Base-by-base conservation (phyloP, 805 yeast genomes). In the Hyphopichia homilentoma region DNA sequence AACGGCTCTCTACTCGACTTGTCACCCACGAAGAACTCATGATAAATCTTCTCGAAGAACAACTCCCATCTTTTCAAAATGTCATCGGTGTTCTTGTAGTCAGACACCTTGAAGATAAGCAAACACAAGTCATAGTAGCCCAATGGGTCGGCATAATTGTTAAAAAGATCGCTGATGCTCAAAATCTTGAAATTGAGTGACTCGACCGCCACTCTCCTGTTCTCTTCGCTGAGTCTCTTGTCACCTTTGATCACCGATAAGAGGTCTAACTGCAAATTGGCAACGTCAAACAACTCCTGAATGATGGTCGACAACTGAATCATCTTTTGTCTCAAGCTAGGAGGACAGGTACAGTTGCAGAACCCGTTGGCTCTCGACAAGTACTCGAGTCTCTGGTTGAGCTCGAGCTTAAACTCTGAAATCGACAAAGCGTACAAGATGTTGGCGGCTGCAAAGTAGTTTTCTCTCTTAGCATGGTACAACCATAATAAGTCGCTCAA, bases 321-420 rank as follows among this genome's bases (percentile, higher is more conserved):
- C 73, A 87, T 81, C 39, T 79, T 78, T 47, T 84, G 94, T 44
- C 90, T 73, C 49, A 81, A 70, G 37, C 71, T 75, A 19, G 90
- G 85, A 16, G 90, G 83, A 40, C 88, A 78, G 27, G 75, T 79
- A 56, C 95, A 83, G 51, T 86, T 85, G 56, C 95, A 84, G 64
- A 86, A 88, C 3, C 96, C 96, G 56, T 83, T 84, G 1, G 97
- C 97, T 44, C 97, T 74, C 1, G 97, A 85, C 34, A 93, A 66
- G 52, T 75, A 87, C 57, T 89, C 96, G 27, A 90, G 81, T 53
- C 98, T 75, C 47, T 82, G 81, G 23, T 74, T 70, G 36, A 90
- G 69, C 22, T 73, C 62, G 30, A 90, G 66, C 7, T 73, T 72
- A 54, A 87, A 86, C 32, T 78, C 81, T 12, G 94, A 82, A 14